Percentiles rank a stretch among this genome's conserved stretches.
phyloP scores from a whole-genome alignment of 306 rosid genomes.

The Coriaria nepalensis region DNA sequence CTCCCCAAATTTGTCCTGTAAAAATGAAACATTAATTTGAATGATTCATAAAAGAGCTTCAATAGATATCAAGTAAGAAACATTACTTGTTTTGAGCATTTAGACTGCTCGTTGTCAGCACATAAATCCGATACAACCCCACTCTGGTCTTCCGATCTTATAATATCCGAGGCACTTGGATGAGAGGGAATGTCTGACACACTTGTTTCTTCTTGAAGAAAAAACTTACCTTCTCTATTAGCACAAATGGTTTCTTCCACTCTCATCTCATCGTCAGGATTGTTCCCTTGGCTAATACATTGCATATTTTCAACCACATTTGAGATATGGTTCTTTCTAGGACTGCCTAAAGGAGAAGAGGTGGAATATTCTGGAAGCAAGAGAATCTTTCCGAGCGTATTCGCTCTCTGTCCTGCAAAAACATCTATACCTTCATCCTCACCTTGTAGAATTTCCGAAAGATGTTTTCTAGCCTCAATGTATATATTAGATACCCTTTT shows the following conservation, averaged over 20 bases:
- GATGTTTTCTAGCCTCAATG: constrained; percentile 75
- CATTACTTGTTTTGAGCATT: constrained; percentile 41
- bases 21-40: not conserved
- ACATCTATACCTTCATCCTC: constrained; percentile 47
- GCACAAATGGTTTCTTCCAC: constrained; percentile 21
- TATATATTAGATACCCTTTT: constrained; percentile 52
- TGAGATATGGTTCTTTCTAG: constrained; percentile 50
- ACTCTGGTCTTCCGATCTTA: constrained; percentile 21
- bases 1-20: constrained; percentile 39
- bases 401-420: constrained; percentile 44
- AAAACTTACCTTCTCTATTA: constrained; percentile 17
- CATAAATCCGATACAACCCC: constrained; percentile 22
- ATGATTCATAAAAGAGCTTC: too few relatives aligned
- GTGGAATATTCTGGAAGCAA: constrained; percentile 67
- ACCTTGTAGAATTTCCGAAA: constrained; percentile 45
- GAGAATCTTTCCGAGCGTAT: constrained; percentile 73
- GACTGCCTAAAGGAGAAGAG: constrained; percentile 63
- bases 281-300: constrained; percentile 27
- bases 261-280: constrained; percentile 15
- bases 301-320: constrained; percentile 26
- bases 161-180: constrained; percentile 17
- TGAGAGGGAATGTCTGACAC: constrained; percentile 31
- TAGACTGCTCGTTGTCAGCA: constrained; percentile 21
- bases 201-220: constrained; percentile 21
- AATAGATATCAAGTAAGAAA: constrained; percentile 8